These are phyloP conservation scores for Oryza brachyantha DNA, from an alignment of 176 grass and related monocot species.

Conservation along the genomic window DNA sequence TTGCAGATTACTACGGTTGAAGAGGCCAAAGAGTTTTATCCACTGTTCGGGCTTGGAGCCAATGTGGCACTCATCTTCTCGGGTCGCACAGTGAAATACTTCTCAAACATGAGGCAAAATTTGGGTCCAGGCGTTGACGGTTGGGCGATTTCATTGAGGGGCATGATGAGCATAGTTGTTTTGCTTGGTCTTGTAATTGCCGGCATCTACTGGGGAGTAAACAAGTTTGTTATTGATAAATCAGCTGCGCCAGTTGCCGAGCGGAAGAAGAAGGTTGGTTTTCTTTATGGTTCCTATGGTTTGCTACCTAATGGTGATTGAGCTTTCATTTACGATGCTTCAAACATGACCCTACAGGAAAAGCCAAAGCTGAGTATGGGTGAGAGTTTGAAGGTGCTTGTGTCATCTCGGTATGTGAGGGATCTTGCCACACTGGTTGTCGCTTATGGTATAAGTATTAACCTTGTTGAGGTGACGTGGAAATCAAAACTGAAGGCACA, in stretches of 20 bases:
- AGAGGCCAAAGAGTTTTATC: conserved; percentile 99
- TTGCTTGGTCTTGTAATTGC: conserved; percentile 67
- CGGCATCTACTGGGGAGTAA: conserved; percentile 82
- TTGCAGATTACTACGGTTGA: conserved; percentile 94
- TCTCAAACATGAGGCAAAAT: conserved; percentile 86
- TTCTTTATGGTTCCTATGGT: neutral
- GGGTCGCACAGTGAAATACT: conserved; percentile 89
- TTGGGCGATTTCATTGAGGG: conserved; percentile 88
- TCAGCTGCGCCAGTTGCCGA: conserved; percentile 56
- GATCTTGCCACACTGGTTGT: conserved; percentile 98
- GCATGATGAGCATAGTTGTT: conserved; percentile 99
- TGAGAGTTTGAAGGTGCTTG: conserved; percentile 91
- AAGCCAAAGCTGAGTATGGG: conserved; percentile 91
- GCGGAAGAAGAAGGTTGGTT: conserved; percentile 82
- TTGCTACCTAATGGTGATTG: conserved; percentile 3
- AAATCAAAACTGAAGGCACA: conserved; percentile 99
- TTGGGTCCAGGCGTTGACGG: conserved; percentile 92
- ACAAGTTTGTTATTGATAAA: conserved; percentile 71
- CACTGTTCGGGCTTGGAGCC: conserved; percentile 85
- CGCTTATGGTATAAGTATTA: conserved; percentile 99
- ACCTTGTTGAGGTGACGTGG: conserved; percentile 97
- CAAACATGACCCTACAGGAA: conserved; percentile 51
- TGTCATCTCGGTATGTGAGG: conserved; percentile 94
- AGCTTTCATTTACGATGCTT: conserved; percentile 19
- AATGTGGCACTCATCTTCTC: conserved; percentile 98